Evolutionary conservation across 805 yeast genomes (phyloP), one percentile per base, ranked within the genome.

Genomic region (Kodamaea hsintzibuensis): DNA sequence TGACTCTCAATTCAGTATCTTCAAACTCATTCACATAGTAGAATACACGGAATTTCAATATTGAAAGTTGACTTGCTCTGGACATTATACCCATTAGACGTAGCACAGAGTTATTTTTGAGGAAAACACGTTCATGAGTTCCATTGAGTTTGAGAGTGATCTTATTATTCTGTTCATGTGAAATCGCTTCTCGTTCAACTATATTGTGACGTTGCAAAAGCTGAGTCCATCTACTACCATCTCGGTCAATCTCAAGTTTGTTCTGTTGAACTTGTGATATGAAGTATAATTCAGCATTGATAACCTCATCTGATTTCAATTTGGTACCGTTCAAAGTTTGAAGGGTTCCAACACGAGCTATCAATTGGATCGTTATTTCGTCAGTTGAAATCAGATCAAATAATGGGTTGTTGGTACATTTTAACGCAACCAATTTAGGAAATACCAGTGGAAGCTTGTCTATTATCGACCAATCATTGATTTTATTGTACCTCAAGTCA

Each of bases 241-340:
- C 53, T 35, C 45, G 37, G 42, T 68, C 59, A 42, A 60, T 60
- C 1, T 44, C 18, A 39, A 64, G 59, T 5, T 67, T 63, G 0
- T 67, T 67, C 14, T 55, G 55, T n/a, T 61, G 63, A 0, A 88
- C 81, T 56, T 76, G 76, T 4, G 84, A 75, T 27, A 88, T 71
- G 55, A 88, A 84, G 62, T 80, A 89, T 3, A 88, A 64, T 64
- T 91, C 96, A 0, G 89, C 86, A 58, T 85, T 88, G 5, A 55
- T 58, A 14, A 91, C 73, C 48, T 84, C 88, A 1, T 68, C 75
- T 0, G 45, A 52, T 2, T 71, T 62, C 7, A 89, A 69, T 0
- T 38, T 49, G 0, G 84, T 76, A 0, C 96, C 96, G 62, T 91
- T 84, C 12, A 91, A 67, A 19, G 67, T 69, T 0, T 47, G 40